A percentile compares a stretch with the other conserved stretches of the same genome.
Conservation (phyloP, 352 stramenopile genomes). For the Pythium phragmiticola region DNA sequence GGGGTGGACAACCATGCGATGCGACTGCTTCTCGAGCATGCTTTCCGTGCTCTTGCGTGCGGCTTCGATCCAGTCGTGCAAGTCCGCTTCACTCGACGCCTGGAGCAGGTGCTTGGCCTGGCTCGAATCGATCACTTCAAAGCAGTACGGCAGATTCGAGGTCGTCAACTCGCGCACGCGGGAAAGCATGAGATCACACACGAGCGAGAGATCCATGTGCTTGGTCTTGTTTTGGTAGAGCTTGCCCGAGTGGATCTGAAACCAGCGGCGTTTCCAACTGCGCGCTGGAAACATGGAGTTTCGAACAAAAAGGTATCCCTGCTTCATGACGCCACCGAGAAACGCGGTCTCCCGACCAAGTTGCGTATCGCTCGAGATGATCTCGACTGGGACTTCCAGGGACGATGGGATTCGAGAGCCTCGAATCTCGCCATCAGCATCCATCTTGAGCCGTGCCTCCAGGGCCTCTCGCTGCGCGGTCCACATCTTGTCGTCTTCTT, state of each 20-base stretch:
- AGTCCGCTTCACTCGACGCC: constrained; percentile 66
- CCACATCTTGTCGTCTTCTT: constrained; percentile 79
- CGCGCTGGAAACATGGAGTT: constrained; percentile 79
- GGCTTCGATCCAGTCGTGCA: constrained; percentile 82
- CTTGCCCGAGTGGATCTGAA: constrained; percentile 86
- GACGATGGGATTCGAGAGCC: constrained; percentile 30
- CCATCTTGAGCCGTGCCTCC: constrained; percentile 48
- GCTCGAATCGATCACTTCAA: constrained; percentile 84
- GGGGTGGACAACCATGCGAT: constrained; percentile 80
- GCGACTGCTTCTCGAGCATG: constrained; percentile 80
- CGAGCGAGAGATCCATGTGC: constrained; percentile 70
- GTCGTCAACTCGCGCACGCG: constrained; percentile 61
- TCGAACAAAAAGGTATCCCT: constrained; percentile 86
- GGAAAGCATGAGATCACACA: constrained; percentile 83
- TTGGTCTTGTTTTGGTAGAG: constrained; percentile 81
- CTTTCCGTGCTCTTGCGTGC: constrained; percentile 77
- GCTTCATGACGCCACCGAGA: constrained; percentile 51
- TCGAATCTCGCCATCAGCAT: constrained; percentile 42
- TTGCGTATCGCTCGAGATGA: constrained; percentile 69
- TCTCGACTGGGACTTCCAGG: constrained; percentile 71
- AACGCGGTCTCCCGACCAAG: constrained; percentile 42
- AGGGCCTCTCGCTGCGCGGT: constrained; percentile 59
- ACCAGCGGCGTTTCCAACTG: constrained; percentile 87
- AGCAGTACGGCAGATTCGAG: constrained; percentile 64
- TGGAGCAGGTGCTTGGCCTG: constrained; percentile 79